Conservation (phyloP, 2,329 filamentous ascomycete genomes). For the Colletotrichum tamarilloi region DNA sequence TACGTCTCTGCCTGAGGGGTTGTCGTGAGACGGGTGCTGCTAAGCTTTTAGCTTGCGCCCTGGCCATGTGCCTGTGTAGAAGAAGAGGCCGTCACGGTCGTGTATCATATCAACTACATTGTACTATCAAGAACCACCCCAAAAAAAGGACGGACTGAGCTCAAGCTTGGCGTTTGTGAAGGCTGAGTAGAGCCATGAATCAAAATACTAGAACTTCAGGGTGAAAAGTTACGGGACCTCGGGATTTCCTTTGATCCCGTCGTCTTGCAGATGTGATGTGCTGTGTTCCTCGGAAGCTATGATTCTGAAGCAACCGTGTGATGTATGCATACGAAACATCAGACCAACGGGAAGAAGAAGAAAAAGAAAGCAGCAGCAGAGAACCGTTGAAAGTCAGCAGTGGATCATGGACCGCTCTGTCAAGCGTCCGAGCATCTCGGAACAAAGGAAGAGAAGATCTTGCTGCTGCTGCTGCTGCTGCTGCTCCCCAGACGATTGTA, state of each 20-base stretch:
- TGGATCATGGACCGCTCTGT: background rate
- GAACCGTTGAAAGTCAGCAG: background rate
- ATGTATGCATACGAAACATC: constrained; percentile 2
- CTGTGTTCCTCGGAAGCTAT: constrained; percentile 17
- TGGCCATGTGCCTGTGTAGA: background rate
- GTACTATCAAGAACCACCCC: constrained; percentile 13
- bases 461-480: background rate
- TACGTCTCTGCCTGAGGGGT: background rate
- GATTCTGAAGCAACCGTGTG: constrained; percentile 19
- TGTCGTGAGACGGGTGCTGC: constrained; percentile 4
- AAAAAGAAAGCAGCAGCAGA: background rate
- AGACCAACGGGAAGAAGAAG: background rate
- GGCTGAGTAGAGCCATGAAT: background rate
- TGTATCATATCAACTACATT: constrained; percentile 34
- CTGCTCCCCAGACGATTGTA: constrained; percentile 21
- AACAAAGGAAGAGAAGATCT: background rate
- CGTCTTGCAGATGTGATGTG: constrained; percentile 4
- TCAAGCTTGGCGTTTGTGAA: background rate
- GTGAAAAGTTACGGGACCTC: constrained; percentile 15
- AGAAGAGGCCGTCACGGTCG: background rate
- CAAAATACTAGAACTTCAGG: background rate
- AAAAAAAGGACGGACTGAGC: background rate
- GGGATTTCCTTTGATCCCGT: constrained; percentile 14
- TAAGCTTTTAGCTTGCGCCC: background rate
- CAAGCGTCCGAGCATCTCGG: background rate